Evolutionary conservation across 495 filamentous ascomycete species (phyloP).

Genomic region (Talaromyces nanjingensis): DNA sequence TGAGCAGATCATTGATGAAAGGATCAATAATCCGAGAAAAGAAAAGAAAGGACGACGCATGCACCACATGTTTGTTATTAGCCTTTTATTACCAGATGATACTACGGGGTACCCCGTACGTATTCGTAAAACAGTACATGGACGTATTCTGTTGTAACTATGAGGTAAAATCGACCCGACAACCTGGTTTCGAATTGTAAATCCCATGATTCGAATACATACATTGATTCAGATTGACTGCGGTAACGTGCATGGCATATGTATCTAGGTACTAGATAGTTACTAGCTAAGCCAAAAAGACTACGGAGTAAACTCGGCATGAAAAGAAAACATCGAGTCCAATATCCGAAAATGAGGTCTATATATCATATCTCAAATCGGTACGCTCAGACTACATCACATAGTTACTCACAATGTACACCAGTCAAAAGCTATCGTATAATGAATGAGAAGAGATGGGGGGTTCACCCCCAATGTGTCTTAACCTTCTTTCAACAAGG

Average conservation of each 20-base stretch:
- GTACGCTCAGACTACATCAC: background rate
- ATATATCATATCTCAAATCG: background rate
- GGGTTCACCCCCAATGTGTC: background rate
- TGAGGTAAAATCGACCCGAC: background rate
- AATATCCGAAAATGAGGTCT: background rate
- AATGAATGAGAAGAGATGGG: background rate
- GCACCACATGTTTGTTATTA: background rate
- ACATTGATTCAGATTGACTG: background rate
- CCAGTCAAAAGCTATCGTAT: background rate
- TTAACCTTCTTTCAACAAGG: background rate
- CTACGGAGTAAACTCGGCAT: background rate
- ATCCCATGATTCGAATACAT: background rate
- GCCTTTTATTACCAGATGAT: background rate
- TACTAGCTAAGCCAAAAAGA: background rate
- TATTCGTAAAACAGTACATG: background rate
- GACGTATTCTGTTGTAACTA: background rate
- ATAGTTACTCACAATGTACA: background rate
- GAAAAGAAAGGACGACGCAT: background rate
- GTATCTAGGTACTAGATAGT: background rate
- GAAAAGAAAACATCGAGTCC: background rate
- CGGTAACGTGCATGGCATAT: background rate
- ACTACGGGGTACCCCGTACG: background rate
- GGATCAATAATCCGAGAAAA: slow-evolving; percentile 1
- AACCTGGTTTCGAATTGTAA: background rate
- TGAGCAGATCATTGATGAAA: background rate